phyloP scores from a whole-genome alignment of 176 grass and related monocot species.

The Phoenix roebelenii region DNA sequence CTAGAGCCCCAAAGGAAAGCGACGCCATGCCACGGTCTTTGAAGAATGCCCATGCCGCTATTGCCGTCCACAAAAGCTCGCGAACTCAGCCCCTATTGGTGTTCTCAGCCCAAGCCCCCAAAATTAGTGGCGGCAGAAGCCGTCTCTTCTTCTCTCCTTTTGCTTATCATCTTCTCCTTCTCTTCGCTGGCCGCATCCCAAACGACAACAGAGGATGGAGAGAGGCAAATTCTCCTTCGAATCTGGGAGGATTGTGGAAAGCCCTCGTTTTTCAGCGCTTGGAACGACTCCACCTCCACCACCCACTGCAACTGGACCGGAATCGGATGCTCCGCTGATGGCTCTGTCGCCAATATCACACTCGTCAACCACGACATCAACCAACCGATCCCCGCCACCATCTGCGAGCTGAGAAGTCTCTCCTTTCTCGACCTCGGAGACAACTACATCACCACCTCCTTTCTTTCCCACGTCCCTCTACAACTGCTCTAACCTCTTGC shows the following conservation, averaged over 20 bases:
- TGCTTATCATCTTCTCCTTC: constrained; percentile 3
- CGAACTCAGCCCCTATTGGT: no score
- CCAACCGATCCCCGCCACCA: constrained; percentile 4
- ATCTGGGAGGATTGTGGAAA: constrained; percentile 12
- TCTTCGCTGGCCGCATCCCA: constrained; percentile 1
- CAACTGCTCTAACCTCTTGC: constrained; percentile 5
- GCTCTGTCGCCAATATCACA: constrained; percentile 1
- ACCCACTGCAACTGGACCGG: constrained; percentile 9
- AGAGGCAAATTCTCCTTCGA: constrained; percentile 8
- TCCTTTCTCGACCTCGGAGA: constrained; percentile 10
- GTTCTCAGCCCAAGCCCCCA: no score
- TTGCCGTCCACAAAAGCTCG: no score
- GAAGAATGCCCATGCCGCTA: no score
- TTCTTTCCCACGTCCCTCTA: constrained; percentile 21
- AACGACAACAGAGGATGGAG: neutral
- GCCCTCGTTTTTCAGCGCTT: neutral
- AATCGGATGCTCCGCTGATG: constrained; percentile 9
- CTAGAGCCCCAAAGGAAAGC: no score
- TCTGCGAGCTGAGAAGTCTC: constrained; percentile 16
- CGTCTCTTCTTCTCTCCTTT: neutral
- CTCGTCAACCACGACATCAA: constrained; percentile 4
- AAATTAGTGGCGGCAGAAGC: no score
- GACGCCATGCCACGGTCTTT: no score
- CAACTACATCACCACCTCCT: constrained; percentile 11
- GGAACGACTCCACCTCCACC: constrained; percentile 5